These are phyloP conservation scores for Gaeumannomyces sp. DNA, from an alignment of 2,329 filamentous ascomycete genomes.

Conservation along the genomic window DNA sequence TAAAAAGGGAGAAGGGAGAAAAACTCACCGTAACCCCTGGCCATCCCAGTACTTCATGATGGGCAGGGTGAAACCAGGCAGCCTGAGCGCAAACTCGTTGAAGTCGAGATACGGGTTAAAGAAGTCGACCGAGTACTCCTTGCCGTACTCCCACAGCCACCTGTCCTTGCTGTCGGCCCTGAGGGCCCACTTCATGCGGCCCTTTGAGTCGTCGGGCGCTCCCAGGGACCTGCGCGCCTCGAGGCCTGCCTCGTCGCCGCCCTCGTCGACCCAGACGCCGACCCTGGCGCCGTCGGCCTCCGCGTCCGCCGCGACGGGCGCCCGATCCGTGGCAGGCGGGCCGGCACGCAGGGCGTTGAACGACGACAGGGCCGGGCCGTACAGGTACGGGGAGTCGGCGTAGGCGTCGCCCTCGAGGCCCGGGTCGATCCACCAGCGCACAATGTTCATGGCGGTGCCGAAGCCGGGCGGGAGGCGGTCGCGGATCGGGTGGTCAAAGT, in stretches of 20 bases:
- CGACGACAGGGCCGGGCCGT: conserved; percentile 71
- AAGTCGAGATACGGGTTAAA: conserved; percentile 93
- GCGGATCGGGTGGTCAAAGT: conserved; percentile 87
- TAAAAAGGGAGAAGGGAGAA: conserved; percentile 2
- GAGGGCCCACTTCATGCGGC: conserved; percentile 55
- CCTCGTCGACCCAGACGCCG: conserved; percentile 57
- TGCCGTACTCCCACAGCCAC: conserved; percentile 50
- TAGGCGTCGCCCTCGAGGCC: conserved; percentile 86
- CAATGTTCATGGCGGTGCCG: conserved; percentile 73
- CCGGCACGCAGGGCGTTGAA: conserved; percentile 75
- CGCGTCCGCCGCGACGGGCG: conserved; percentile 30
- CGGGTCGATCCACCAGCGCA: conserved; percentile 87
- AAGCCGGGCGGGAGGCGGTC: conserved; percentile 83
- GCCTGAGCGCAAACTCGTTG: conserved; percentile 58
- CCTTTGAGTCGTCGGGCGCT: conserved; percentile 46
- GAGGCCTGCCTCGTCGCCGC: conserved; percentile 47
- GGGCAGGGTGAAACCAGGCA: conserved; percentile 67
- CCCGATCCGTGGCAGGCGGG: conserved; percentile 38
- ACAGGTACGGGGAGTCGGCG: conserved; percentile 78
- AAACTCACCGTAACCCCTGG: conserved; percentile 63
- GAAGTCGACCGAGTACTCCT: conserved; percentile 58
- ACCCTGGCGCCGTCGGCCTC: conserved; percentile 31
- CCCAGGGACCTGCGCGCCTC: conserved; percentile 38
- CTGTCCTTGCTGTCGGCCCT: conserved; percentile 39
- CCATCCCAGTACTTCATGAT: conserved; percentile 78